phyloP scores from a whole-genome alignment of 495 filamentous ascomycete genomes.

The Penicillium crystallinum region DNA sequence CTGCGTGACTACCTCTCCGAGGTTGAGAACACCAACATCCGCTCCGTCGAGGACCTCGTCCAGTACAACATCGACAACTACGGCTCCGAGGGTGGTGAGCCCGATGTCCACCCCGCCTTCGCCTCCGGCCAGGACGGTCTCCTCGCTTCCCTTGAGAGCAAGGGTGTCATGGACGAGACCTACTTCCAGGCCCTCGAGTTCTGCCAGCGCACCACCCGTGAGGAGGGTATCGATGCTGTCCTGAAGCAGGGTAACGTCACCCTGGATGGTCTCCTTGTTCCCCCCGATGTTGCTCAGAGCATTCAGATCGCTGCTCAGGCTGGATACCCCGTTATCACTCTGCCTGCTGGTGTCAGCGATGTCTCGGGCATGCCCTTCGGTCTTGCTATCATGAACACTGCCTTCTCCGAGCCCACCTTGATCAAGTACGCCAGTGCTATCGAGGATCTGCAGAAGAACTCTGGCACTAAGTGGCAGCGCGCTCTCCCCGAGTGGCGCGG shows the following conservation, averaged over 20 bases:
- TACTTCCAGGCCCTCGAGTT: slow-evolving; percentile 62
- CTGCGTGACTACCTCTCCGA: slow-evolving; percentile 60
- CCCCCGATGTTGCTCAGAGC: slow-evolving; percentile 60
- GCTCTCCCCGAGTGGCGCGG: slow-evolving; percentile 49
- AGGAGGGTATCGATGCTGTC: slow-evolving; percentile 65
- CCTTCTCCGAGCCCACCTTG: slow-evolving; percentile 56
- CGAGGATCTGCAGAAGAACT: slow-evolving; percentile 53
- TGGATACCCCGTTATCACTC: slow-evolving; percentile 66
- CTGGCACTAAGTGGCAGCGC: slow-evolving; percentile 35
- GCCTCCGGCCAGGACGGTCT: slow-evolving; percentile 67
- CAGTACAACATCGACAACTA: slow-evolving; percentile 61
- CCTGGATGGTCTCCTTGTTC: slow-evolving; percentile 59
- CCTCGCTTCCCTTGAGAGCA: slow-evolving; percentile 52
- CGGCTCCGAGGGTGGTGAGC: slow-evolving; percentile 64
- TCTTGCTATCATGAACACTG: slow-evolving; percentile 60
- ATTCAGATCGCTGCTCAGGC: slow-evolving; percentile 52
- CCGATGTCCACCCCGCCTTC: slow-evolving; percentile 59
- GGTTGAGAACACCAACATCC: slow-evolving; percentile 58
- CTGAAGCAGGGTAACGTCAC: slow-evolving; percentile 43
- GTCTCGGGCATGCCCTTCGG: slow-evolving; percentile 66
- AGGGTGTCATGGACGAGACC: slow-evolving; percentile 58
- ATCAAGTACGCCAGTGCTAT: slow-evolving; percentile 64
- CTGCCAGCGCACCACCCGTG: slow-evolving; percentile 52
- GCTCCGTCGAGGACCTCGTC: slow-evolving; percentile 61
- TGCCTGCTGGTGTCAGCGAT: slow-evolving; percentile 53